Base-by-base conservation (phyloP, 495 filamentous ascomycete species). In the Bryoglossum gracile region DNA sequence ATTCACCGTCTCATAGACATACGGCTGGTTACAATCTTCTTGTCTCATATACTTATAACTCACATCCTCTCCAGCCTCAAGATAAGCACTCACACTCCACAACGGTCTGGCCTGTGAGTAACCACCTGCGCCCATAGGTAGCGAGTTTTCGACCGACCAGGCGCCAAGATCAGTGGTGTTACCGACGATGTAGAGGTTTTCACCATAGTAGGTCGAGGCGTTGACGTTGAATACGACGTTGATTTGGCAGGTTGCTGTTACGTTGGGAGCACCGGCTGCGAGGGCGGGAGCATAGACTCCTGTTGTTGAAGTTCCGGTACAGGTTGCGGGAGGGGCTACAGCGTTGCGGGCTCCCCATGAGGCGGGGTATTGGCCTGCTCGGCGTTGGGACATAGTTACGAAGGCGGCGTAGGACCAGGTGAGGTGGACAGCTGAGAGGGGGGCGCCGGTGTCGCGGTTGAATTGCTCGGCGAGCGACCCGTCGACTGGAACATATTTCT, bases 401-500 rank as follows among this genome's bases (percentile, higher is more conserved):
- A 78, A 62, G 0, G 69, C 67, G 2, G 72, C 73, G 41, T 75
- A 78, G 0, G 72, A 75, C 73, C 73, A 77, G 33, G 75, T 75
- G 9, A 77, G 56, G 33, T 78, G 68, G 17, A 57, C 52, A 3
- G 78, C 78, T 0, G 77, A 81, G 1, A 70, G 53, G 4, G 66
- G 69, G 0, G 51, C 59, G 41, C 76, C 77, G 32, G 68, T 62
- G 3, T 62, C 51, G 50, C 69, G 72, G 50, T 68, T 60, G 59
- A 72, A 83, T 53, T 85, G 80, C 54, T 85, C 81, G 4, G 82
- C 48, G 8, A 74, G 71, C 1, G 51, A 43, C 5, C 81, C 81
- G 30, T 77, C 72, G 13, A 55, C 41, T 33, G 57, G 73, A 33
- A 58, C 81, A 58, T 72, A 78, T 51, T 72, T 60, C 36, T 70